These are phyloP conservation scores for Aspergillus hortae DNA, from an alignment of 2,329 filamentous ascomycete species.

Conservation along the genomic window DNA sequence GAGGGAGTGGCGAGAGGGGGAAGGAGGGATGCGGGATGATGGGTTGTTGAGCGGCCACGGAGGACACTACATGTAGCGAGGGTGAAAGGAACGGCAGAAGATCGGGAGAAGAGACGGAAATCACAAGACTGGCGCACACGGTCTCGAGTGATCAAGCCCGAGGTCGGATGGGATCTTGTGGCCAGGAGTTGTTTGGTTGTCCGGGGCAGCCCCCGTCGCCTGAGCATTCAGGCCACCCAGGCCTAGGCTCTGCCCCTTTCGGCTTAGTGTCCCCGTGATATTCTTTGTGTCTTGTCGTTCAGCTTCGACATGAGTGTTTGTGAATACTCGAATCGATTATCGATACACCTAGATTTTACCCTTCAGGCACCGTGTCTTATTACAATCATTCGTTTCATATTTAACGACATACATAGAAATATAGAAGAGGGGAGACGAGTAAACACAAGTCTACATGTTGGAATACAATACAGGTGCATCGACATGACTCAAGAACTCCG, in stretches of 20 bases:
- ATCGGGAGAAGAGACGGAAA: not conserved
- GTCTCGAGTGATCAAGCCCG: slow-evolving; percentile 4
- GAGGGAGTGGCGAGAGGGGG: slow-evolving; percentile 5
- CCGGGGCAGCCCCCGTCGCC: slow-evolving; percentile 11
- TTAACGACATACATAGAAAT: slow-evolving; percentile 13
- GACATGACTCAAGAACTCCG: slow-evolving; percentile 35
- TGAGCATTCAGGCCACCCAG: slow-evolving; percentile 15
- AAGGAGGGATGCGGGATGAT: not conserved
- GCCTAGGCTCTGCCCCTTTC: not conserved
- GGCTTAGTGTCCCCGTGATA: slow-evolving; percentile 4
- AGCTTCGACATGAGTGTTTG: too few species aligned
- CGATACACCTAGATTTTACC: not conserved
- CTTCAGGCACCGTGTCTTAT: not conserved
- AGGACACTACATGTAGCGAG: slow-evolving; percentile 2
- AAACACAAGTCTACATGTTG: slow-evolving; percentile 26
- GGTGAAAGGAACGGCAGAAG: not conserved
- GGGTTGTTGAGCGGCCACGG: not conserved
- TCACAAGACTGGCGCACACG: slow-evolving; percentile 10
- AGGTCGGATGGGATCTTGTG: slow-evolving; percentile 9
- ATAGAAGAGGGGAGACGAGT: slow-evolving; percentile 27
- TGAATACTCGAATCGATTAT: not conserved
- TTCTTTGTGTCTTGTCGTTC: not conserved
- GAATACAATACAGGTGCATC: slow-evolving; percentile 33
- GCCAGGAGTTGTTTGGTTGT: slow-evolving; percentile 11
- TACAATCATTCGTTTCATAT: slow-evolving; percentile 17